Base-by-base conservation (phyloP, 2,329 filamentous ascomycete species). In the Setomelanomma holmii region DNA sequence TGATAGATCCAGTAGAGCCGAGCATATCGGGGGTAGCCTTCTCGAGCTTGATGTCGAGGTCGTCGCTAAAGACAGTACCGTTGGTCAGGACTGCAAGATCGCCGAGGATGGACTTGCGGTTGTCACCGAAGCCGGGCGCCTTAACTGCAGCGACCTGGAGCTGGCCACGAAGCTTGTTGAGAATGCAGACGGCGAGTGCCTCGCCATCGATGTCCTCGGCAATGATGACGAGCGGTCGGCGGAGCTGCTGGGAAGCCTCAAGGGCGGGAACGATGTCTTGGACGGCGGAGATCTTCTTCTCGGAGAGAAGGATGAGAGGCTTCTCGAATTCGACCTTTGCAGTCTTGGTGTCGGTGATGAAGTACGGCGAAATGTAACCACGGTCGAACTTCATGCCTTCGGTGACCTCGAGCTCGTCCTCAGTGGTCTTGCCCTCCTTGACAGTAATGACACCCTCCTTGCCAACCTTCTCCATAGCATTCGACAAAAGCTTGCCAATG, bases 361-460 rank as follows among this genome's bases (percentile, higher is more conserved):
- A 99, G 88, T 99, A 99, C 68, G 95, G 93, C 21, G 95, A 99
- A 75, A 96, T 93, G 79, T 89, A 99, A 60, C 95, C 95, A 74
- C 95, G 93, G 86, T 99, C 95, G 82, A 99, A 99, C 79, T 95
- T 92, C 95, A 99, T 99, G 77, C 95, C 95, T 88, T 99, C 95
- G 54, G 95, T 99, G 58, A 99, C 88, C 82, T 99, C 95, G 50
- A 99, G 89, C 86, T 99, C 95, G 69, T 99, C 95, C 71, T 90
- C 87, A 75, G 96, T 89, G 55, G 95, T 98, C 89, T 98, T 99
- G 76, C 95, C 95, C 85, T 99, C 95, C 89, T 99, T 99, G 75
- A 98, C 93, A 53, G 95, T 99, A 78, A 99, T 99, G 74, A 99
- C 95, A 84, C 95, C 95, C 84, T 99, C 95, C 86, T 99, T 99